Conservation (phyloP, 2,329 filamentous ascomycete species). For the Fusarium chuoi region DNA sequence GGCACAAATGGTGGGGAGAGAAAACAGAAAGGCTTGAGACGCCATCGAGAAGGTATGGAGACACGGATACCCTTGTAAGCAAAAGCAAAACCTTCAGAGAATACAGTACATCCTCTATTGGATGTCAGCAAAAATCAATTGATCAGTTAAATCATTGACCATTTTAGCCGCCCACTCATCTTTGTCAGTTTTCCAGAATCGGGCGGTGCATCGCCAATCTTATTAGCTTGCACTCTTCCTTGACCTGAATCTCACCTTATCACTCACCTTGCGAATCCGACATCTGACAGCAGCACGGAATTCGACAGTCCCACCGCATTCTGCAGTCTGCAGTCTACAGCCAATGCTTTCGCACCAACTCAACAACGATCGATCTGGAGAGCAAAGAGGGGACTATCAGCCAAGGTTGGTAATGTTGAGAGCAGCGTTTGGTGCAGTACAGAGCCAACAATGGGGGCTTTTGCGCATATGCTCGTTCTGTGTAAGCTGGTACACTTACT, state of each 20-base stretch:
- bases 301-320: conserved; percentile 2
- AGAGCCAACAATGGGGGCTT: neutral
- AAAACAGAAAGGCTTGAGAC: conserved; percentile 21
- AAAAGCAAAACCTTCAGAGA: neutral
- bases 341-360: conserved; percentile 14
- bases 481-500: neutral
- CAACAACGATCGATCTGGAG: conserved; percentile 18
- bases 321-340: neutral
- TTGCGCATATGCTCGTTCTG: neutral
- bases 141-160: neutral
- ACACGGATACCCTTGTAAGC: conserved; percentile 32
- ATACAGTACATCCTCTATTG: neutral
- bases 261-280: conserved; percentile 23
- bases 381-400: conserved; percentile 13
- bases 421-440: conserved; percentile 5
- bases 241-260: conserved; percentile 31
- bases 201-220: conserved; percentile 35
- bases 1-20: conserved; percentile 18
- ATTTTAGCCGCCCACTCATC: conserved; percentile 5
- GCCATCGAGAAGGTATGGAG: conserved; percentile 35
- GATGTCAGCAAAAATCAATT: neutral
- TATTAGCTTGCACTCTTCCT: conserved; percentile 21
- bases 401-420: neutral
- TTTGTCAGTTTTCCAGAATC: conserved; percentile 31
- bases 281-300: conserved; percentile 16